Base-by-base conservation (phyloP, 1,284 basidiomycete genomes). In the Puccinia coronata region DNA sequence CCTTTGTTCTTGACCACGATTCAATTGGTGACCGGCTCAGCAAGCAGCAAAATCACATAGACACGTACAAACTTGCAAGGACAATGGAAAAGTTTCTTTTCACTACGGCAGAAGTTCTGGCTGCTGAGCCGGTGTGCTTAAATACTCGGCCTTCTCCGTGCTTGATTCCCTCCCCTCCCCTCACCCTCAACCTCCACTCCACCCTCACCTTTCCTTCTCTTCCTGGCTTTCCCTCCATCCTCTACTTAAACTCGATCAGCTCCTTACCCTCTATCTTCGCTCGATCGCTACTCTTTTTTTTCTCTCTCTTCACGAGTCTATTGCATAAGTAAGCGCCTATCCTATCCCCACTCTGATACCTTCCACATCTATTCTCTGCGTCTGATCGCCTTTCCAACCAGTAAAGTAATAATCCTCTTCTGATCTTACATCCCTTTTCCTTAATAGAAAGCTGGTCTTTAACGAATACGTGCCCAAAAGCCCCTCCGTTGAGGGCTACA, bases 371-470 rank as follows among this genome's bases (percentile, higher is more conserved):
- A n/a, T n/a, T n/a, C n/a, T n/a, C n/a, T n/a, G n/a, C n/a, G n/a
- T 23, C 51, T 23, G 18, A 23, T 53, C n/a, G n/a, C n/a, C n/a
- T 23, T 53, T 23, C 8, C 8, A 23, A 53, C 51, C 12, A 23
- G n/a, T 8, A 1, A 23, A 20, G 1, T 20, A 14, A 23, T 20
- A 4, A 9, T n/a, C n/a, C n/a, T 53, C n/a, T 53, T 8, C 20
- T 53, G 51, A 23, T 23, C 20, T n/a, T 53, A 18, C 20, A 53
- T 23, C 5, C 8, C 51, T 53, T 23, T 23, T n/a, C n/a, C 51
- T 18, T n/a, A 23, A 53, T 63, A 39, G 61, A 6, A n/a, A 63
- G 61, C 61, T 36, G 61, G 61, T 63, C 61, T 63, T 63, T 6
- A 39, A 20, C 14, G 36, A 34, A 20, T 39, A 4, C 20, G n/a